Conservation (phyloP, 306 rosid genomes). For the Rosa lucieae region DNA sequence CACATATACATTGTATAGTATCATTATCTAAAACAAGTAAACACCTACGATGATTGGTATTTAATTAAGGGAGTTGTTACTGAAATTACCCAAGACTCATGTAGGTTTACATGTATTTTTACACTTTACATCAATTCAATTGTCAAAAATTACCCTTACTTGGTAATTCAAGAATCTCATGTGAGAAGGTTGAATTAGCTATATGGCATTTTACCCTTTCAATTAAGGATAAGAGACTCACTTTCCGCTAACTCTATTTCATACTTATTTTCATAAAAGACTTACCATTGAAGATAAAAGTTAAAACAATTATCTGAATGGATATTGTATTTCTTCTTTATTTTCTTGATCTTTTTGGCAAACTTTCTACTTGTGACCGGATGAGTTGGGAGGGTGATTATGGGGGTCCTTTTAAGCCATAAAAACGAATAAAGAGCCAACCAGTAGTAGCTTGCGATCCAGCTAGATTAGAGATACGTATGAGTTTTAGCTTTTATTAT, state of each 20-base stretch:
- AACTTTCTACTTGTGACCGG: background rate
- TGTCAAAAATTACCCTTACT: background rate
- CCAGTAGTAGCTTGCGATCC: background rate
- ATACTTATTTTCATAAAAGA: background rate
- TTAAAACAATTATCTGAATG: background rate
- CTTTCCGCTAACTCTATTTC: background rate
- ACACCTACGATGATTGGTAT: background rate
- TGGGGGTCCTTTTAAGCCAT: background rate
- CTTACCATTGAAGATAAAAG: background rate
- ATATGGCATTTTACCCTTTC: no score
- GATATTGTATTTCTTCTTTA: background rate
- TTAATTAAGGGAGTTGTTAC: background rate
- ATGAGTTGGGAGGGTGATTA: slow-evolving; percentile 9
- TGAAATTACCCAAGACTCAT: background rate
- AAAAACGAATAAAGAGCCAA: background rate
- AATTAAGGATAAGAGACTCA: background rate
- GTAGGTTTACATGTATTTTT: background rate
- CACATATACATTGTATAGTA: background rate
- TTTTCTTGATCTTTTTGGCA: background rate
- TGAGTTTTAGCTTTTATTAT: background rate
- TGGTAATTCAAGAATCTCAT: background rate
- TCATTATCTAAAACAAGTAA: background rate
- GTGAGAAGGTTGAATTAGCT: background rate
- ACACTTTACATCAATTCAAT: background rate
- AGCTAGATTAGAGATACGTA: background rate